A percentile compares a stretch with the other conserved stretches of the same genome.
Evolutionary conservation across 768 basidiomycete genomes (phyloP).

Genomic region (Pisolithus microcarpus): DNA sequence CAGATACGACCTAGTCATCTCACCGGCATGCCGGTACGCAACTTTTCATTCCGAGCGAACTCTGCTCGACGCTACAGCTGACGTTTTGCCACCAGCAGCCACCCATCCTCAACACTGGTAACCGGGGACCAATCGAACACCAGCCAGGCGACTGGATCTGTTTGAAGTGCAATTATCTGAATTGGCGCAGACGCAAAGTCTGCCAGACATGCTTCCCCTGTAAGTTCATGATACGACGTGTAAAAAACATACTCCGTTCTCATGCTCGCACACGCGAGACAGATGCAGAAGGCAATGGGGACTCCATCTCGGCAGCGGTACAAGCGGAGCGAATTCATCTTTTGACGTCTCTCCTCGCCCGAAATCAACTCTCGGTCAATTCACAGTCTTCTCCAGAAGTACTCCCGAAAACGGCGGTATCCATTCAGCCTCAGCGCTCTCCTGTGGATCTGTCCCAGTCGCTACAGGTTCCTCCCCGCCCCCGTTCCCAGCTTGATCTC

Average conservation of each 20-base stretch:
- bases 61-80: background rate
- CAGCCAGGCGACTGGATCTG: constrained; percentile 83
- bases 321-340: constrained; percentile 81
- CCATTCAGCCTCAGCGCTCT: constrained; percentile 36
- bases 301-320: constrained; percentile 78
- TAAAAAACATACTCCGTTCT: background rate
- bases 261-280: background rate
- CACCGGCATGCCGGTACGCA: constrained; percentile 47
- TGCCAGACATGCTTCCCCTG: constrained; percentile 86
- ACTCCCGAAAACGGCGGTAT: constrained; percentile 40
- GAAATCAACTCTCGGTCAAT: constrained; percentile 36
- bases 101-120: constrained; percentile 84
- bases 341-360: constrained; percentile 64
- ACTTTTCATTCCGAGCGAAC: background rate
- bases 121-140: constrained; percentile 81
- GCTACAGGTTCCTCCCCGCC: constrained; percentile 35
- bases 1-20: constrained; percentile 63
- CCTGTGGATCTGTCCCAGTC: constrained; percentile 33
- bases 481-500: constrained; percentile 45
- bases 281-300: constrained; percentile 87
- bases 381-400: constrained; percentile 11
- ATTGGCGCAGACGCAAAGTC: constrained; percentile 83
- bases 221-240: constrained; percentile 29
- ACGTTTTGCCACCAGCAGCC: constrained; percentile 48
- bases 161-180: constrained; percentile 77